These are phyloP conservation scores for Saccharomyces kudriavzevii DNA, from an alignment of 805 yeast genomes.

Conservation along the genomic window DNA sequence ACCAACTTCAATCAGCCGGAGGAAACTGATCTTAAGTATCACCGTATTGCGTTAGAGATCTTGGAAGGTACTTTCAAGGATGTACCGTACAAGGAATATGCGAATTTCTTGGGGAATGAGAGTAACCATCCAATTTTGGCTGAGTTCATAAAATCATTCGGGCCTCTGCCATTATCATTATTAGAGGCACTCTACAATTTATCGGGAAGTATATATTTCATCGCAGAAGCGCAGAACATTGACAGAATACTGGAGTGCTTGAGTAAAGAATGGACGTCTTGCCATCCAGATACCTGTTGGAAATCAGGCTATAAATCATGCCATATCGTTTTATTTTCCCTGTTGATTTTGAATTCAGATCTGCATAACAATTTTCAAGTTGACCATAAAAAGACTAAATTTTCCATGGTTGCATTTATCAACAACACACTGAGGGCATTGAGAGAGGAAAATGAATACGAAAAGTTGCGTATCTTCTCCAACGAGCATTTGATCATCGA, in stretches of 20 bases:
- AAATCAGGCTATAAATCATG: conserved; percentile 49
- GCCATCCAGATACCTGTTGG: conserved; percentile 38
- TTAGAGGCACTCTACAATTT: conserved; percentile 49
- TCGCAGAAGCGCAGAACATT: conserved; percentile 77
- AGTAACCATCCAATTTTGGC: conserved; percentile 25
- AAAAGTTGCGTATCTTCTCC: conserved; percentile 6
- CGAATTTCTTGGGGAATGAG: conserved; percentile 33
- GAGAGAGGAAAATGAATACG: conserved; percentile 17
- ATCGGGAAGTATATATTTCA: conserved; percentile 60
- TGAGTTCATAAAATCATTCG: conserved; percentile 33
- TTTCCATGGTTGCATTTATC: conserved; percentile 38
- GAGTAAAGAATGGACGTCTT: conserved; percentile 52
- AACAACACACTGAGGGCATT: conserved; percentile 44
- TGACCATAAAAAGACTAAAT: conserved; percentile 31
- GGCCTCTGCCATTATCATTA: conserved; percentile 43
- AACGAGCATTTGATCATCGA: conserved; percentile 9
- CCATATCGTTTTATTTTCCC: conserved; percentile 63
- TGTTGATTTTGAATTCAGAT: conserved; percentile 70
- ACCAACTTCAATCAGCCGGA: not conserved
- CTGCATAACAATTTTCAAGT: conserved; percentile 45
- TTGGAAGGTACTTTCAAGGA: conserved; percentile 26
- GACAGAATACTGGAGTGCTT: conserved; percentile 66
- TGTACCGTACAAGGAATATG: conserved; percentile 36
- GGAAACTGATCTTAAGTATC: not conserved
- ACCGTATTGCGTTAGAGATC: conserved; percentile 27